Base-by-base conservation (phyloP, 1,284 basidiomycete species). In the Psilocybe mexicana region DNA sequence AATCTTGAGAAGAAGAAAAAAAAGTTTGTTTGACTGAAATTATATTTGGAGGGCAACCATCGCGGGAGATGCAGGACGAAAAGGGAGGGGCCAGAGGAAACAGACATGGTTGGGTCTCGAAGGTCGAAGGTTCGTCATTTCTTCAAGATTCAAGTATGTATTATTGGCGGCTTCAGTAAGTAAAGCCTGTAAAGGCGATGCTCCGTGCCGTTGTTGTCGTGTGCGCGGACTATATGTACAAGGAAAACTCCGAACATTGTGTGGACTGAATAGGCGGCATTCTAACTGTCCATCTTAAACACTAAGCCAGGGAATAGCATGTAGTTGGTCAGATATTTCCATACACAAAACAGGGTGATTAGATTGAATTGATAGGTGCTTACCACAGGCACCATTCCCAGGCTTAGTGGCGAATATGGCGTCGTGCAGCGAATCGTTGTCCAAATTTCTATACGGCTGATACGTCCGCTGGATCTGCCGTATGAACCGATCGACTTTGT, bases 371-470 rank as follows among this genome's bases (percentile, higher is more conserved):
- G 30, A 33, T 6, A 8, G 30, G 30, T 33, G 5, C 85, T 68
- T 67, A 90, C 90, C 87, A 74, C 87, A 90, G 23, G 92, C 93
- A 1, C 93, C 93, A 57, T 81, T 84, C 57, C 92, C 90, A 3
- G 93, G 93, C 66, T 87, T 85, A 2, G 92, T 94, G n/a, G 90
- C 89, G 70, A 96, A 95, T 55, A 92, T 85, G 3, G 82, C 89
- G 60, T 90, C 86, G 33, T 74, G 73, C 38, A 94, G 68, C 57
- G 79, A 76, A n/a, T 85, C 84, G 14, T 80, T 81, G 44, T 80
- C 77, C 33, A 95, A 71, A 6, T 75, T 74, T 55, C 78, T 77
- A 72, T 90, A 94, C 8, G 85, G 82, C 23, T 69, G 73, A 69
- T 93, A 95, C 14, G 73, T 73, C 23, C 74, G 73, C 69, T 78